Evolutionary conservation across 805 yeast species (phyloP).

Genomic region (Yarrowia osloensis): DNA sequence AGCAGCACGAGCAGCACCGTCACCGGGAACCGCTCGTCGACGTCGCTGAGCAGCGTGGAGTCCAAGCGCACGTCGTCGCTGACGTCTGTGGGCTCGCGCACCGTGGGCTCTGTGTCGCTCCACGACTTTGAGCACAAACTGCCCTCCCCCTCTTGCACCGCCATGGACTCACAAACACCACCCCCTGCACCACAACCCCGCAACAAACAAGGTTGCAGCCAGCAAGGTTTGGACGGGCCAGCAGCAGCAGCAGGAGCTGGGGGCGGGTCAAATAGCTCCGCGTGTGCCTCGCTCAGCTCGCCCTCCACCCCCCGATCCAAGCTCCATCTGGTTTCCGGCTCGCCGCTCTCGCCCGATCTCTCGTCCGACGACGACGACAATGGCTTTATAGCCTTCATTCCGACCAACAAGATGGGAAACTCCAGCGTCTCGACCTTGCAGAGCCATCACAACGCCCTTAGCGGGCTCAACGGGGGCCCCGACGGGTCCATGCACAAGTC

Average conservation of each 20-base stretch:
- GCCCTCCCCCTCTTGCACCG: background rate
- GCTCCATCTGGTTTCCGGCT: background rate
- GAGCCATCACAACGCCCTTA: background rate
- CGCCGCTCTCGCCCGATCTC: slow-evolving; percentile 10
- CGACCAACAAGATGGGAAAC: slow-evolving; percentile 21
- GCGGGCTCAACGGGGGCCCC: too few species aligned
- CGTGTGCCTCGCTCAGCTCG: too few species aligned
- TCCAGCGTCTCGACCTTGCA: slow-evolving; percentile 12
- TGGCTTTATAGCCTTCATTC: slow-evolving; percentile 33
- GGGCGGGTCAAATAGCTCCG: background rate
- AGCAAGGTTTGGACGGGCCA: background rate
- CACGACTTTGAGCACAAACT: slow-evolving; percentile 18
- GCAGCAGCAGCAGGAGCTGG: background rate
- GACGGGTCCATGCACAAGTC: background rate
- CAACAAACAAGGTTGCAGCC: background rate
- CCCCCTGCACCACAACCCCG: slow-evolving; percentile 3
- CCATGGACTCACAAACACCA: background rate
- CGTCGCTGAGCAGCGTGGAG: background rate
- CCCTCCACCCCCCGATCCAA: slow-evolving; percentile 2
- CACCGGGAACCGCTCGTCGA: background rate
- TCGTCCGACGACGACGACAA: slow-evolving; percentile 19
- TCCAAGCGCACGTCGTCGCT: background rate
- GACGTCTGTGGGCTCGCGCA: background rate
- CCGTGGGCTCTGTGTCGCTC: background rate
- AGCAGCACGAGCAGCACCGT: too few species aligned